These are phyloP conservation scores for Sarocladiaceae sp. DNA, from an alignment of 2,329 filamentous ascomycete species.

Conservation along the genomic window DNA sequence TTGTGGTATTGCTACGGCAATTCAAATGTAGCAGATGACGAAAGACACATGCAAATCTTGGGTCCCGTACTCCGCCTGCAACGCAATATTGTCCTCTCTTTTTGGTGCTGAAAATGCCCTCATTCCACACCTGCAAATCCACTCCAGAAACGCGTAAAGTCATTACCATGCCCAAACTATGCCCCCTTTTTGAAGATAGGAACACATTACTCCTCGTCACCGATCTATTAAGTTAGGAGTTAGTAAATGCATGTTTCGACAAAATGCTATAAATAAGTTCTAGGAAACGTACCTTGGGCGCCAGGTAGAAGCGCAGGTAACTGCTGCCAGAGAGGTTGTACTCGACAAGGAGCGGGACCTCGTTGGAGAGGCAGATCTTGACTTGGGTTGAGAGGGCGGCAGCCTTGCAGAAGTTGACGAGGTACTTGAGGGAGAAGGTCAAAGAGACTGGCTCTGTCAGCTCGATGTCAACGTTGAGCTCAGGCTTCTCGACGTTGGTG, in stretches of 20 bases:
- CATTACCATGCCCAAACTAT: slow-evolving; percentile 3
- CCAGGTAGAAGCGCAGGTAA: slow-evolving; percentile 94
- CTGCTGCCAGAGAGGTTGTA: slow-evolving; percentile 78
- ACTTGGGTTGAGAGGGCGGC: slow-evolving; percentile 76
- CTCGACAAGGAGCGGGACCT: slow-evolving; percentile 94
- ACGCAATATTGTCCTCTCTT: slow-evolving; percentile 3
- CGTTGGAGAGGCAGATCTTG: slow-evolving; percentile 90
- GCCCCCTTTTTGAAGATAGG: slow-evolving; percentile 13
- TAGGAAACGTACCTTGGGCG: slow-evolving; percentile 75
- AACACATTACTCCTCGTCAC: slow-evolving; percentile 21
- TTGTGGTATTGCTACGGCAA: slow-evolving; percentile 5
- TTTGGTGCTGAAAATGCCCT: slow-evolving; percentile 9
- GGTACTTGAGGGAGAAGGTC: slow-evolving; percentile 98
- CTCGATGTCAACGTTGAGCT: slow-evolving; percentile 81
- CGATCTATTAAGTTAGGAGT: slow-evolving; percentile 18
- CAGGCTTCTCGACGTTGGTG: slow-evolving; percentile 84
- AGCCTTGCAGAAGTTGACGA: slow-evolving; percentile 99
- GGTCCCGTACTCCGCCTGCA: slow-evolving; percentile 8
- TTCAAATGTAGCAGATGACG: slow-evolving; percentile 5
- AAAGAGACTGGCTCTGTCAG: slow-evolving; percentile 88
- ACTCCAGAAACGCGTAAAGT: slow-evolving; percentile 8
- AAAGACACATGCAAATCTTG: slow-evolving; percentile 8
- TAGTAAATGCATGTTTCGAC: slow-evolving; percentile 1
- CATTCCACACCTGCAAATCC: neutral
- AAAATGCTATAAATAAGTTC: neutral